Base-by-base conservation (phyloP, 2,329 filamentous ascomycete genomes). In the Kalmusia sp. region DNA sequence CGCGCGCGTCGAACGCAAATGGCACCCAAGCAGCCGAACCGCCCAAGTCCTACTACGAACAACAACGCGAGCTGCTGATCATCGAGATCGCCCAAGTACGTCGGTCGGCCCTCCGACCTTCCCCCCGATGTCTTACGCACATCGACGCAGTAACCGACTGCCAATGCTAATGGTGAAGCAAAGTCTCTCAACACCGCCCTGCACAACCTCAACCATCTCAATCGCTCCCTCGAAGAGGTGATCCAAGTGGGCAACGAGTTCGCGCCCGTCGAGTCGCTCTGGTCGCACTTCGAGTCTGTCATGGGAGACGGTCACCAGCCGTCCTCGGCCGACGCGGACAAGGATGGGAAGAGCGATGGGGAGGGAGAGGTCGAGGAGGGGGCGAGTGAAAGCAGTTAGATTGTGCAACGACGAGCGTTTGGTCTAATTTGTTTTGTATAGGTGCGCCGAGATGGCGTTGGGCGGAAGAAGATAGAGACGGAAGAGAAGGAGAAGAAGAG, bases 191-290 rank as follows among this genome's bases (percentile, higher is more conserved):
- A 98, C 68, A 88, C 95, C 67, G 92, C 96, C 54, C 87, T 99
- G 8, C 90, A 93, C 66, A 97, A 96, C 69, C 92, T 98, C 75
- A 99, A 98, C 78, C 93, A 93, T 66, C 79, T 99, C 54, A 99
- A 98, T 74, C 87, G 93, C 28, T 93, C 89, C 33, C 80, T 99
- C 15, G 93, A 99, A 76, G 90, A 92, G 51, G 89, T 98, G 17
- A 93, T 96, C 54, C 88, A 92, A 40, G 93, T 99, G 47, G 95
- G 95, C 31, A 96, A 96, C 76, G 95, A 99, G 70, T 97, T 99
- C 77, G 88, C 90, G n/a, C 93, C 92, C 3, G 95, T 99, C 37
- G 95, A 99, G 75, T 92, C 92, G 25, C 83, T 99, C 14, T 99
- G 95, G 95, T 96, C 91, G 33, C 92, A 96, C 68, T 98, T 99